phyloP scores from a whole-genome alignment of 2,329 filamentous ascomycete species.

The Aspergillus sp. region DNA sequence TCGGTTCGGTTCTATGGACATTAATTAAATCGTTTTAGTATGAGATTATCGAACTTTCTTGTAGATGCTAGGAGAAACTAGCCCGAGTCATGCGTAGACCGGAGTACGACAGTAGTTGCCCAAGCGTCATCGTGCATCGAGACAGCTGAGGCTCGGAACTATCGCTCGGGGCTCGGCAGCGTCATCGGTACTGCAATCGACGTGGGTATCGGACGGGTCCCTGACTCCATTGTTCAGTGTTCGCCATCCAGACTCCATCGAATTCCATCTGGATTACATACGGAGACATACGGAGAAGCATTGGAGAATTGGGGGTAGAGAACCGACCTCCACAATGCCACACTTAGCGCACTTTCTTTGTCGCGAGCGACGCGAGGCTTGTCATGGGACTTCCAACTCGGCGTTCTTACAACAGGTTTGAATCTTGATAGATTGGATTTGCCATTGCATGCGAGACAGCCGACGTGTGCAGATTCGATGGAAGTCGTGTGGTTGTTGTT shows the following conservation, averaged over 20 bases:
- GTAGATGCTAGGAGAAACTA: background rate
- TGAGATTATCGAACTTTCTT: background rate
- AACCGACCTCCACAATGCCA: background rate
- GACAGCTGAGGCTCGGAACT: background rate
- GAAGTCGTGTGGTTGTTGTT: background rate
- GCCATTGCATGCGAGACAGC: too few relatives aligned
- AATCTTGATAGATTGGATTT: background rate
- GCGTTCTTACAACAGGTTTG: background rate
- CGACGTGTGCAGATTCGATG: background rate
- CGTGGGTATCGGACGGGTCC: background rate
- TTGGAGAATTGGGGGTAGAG: background rate
- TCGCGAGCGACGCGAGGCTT: background rate
- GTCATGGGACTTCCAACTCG: background rate
- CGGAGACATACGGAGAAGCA: background rate
- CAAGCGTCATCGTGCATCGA: background rate
- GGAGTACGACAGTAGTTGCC: background rate
- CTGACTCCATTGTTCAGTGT: background rate
- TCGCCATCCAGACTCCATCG: background rate
- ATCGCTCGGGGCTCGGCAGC: too few relatives aligned
- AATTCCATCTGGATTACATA: background rate
- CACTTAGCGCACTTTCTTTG: background rate
- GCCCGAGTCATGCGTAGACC: background rate
- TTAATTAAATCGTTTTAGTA: background rate
- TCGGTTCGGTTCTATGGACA: background rate
- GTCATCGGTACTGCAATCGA: background rate